Base-by-base conservation (phyloP, 768 basidiomycete genomes). In the Leucocoprinus sp. region DNA sequence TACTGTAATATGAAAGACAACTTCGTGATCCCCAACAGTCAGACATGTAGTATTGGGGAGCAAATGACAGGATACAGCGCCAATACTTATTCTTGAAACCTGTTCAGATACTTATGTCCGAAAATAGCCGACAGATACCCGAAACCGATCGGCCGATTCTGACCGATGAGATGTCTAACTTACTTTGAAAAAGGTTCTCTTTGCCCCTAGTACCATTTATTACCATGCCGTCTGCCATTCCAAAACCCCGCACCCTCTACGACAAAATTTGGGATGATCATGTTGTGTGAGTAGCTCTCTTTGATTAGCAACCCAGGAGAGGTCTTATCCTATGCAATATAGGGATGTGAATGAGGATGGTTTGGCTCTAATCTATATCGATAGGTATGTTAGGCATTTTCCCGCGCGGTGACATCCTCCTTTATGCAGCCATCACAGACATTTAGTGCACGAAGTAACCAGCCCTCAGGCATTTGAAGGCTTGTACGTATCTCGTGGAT, bases 241-340 rank as follows among this genome's bases (percentile, higher is more conserved):
- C 64, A 43, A 64, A 71, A 17, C 90, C 91, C 8, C 82, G 91
- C 50, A 97, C 95, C 27, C 72, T 98, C 23, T 96, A 97, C 65
- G 95, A 98, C 67, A 97, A 97, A 70, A 91, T 97, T 52, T 96
- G 89, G 82, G 91, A 96, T 54, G 92, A 97, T 61, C 95, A 97
- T 67, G 79, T 95, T 58, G 85, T 97, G 80, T 91, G 56, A 51
- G 87, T 62, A 23, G 19, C 22, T 27, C 18, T 44, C 42, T 37
- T 44, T 46, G 21, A 34, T 39, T 33, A 33, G 27, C 47, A 38
- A 42, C 34, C 54, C 56, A 24, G 50, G 38, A 29, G 26, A 27
- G 44, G 39, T 19, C 22, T 53, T 45, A 48, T 50, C 51, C 43
- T 28, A 53, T 26, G 19, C 26, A 6, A 19, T 23, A 36, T 55